Conservation (phyloP, 257 asterid species). For the Salvia miltiorrhiza region DNA sequence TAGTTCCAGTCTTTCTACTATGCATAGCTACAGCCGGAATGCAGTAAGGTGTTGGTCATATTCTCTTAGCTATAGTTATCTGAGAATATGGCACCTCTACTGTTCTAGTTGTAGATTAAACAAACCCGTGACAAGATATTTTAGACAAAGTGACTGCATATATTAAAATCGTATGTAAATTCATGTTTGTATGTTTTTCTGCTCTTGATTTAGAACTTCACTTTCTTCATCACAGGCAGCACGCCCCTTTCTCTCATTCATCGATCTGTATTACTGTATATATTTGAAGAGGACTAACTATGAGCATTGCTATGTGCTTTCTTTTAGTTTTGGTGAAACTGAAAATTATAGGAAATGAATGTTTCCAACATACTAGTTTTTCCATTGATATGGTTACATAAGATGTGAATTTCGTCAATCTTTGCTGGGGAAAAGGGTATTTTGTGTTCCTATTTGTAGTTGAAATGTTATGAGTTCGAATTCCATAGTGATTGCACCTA, state of each 20-base stretch:
- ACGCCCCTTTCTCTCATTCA: background rate
- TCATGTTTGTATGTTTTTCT: background rate
- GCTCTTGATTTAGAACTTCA: background rate
- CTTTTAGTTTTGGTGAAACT: background rate
- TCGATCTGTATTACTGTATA: background rate
- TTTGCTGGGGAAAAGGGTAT: background rate
- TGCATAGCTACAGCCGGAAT: constrained; percentile 4
- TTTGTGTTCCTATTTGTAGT: background rate
- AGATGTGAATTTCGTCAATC: too few species aligned
- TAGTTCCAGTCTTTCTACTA: background rate
- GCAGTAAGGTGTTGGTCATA: background rate
- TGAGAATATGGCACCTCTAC: background rate
- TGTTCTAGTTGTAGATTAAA: constrained; percentile 7
- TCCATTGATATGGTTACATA: too few species aligned
- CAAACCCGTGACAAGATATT: background rate
- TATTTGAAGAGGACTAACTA: too few species aligned
- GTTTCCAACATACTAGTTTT: background rate
- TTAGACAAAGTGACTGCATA: background rate
- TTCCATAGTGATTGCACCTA: too few species aligned
- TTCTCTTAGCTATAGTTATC: background rate
- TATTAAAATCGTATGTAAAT: background rate
- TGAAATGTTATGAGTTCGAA: background rate
- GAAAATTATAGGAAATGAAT: background rate
- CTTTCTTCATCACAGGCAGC: background rate
- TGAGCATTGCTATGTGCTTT: too few species aligned